Conservation (phyloP, 2,329 filamentous ascomycete genomes). For the Epichloe sp. region DNA sequence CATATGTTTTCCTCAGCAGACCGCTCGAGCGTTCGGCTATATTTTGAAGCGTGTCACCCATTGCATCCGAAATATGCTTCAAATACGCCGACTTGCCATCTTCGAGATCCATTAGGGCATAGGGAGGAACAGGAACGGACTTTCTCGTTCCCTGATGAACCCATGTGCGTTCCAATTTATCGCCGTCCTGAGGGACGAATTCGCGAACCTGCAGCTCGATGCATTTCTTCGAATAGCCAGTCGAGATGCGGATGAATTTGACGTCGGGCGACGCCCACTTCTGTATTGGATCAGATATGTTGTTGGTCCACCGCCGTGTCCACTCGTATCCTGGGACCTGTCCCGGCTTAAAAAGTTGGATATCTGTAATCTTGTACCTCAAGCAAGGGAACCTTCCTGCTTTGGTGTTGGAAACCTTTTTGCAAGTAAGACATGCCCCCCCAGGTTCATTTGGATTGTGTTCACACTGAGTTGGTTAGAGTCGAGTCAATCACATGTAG, state of each 20-base stretch:
- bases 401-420: conserved; percentile 32
- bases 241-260: conserved; percentile 36
- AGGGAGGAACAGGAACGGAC: conserved; percentile 39
- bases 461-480: conserved; percentile 31
- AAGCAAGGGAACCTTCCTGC: conserved; percentile 43
- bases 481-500: neutral
- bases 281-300: conserved; percentile 40
- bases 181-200: conserved; percentile 42
- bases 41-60: conserved; percentile 34
- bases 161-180: conserved; percentile 43
- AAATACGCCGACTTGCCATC: conserved; percentile 35
- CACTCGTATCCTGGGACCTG: conserved; percentile 46
- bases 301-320: conserved; percentile 45
- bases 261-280: conserved; percentile 41
- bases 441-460: conserved; percentile 32
- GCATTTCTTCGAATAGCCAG: conserved; percentile 36
- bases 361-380: conserved; percentile 47
- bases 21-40: conserved; percentile 18
- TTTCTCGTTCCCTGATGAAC: conserved; percentile 30
- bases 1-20: conserved; percentile 38
- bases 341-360: conserved; percentile 44
- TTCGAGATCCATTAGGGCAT: conserved; percentile 42
- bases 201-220: conserved; percentile 38
- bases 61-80: conserved; percentile 34
- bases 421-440: conserved; percentile 40